Evolutionary conservation across 2,329 filamentous ascomycete species (phyloP).

Genomic region (Cercospora sojina): DNA sequence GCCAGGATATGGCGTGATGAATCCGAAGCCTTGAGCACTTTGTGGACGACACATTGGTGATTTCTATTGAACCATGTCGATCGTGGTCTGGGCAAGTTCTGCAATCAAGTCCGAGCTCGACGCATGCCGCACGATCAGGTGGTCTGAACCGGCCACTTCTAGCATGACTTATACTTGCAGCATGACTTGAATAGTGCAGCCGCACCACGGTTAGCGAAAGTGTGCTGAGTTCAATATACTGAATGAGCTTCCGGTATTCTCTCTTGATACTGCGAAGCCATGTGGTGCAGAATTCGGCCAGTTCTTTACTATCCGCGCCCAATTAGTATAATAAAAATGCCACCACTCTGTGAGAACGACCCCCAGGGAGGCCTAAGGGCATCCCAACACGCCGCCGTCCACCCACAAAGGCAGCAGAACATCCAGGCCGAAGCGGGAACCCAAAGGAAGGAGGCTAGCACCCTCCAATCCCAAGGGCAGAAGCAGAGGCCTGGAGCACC

Average conservation of each 20-base stretch:
- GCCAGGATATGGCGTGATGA: not conserved
- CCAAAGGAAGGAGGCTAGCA: too few relatives aligned
- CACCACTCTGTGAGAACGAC: too few relatives aligned
- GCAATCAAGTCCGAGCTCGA: not conserved
- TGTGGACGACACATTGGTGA: not conserved
- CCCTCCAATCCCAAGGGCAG: too few relatives aligned
- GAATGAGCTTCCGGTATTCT: not conserved
- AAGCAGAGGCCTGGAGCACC: too few relatives aligned
- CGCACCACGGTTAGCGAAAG: not conserved
- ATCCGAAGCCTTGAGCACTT: not conserved
- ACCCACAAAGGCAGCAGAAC: too few relatives aligned
- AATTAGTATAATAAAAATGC: too few relatives aligned
- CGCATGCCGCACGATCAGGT: not conserved
- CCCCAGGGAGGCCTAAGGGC: too few relatives aligned
- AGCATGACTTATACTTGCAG: not conserved
- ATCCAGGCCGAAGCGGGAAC: too few relatives aligned
- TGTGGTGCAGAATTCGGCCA: not conserved
- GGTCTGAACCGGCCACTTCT: not conserved
- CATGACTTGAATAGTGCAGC: not conserved
- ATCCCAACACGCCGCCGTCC: too few relatives aligned
- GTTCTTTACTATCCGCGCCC: not conserved
- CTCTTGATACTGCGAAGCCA: not conserved
- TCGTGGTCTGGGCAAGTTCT: not conserved
- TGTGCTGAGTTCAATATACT: not conserved
- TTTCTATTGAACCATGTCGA: not conserved